A percentile compares a stretch with the other conserved stretches of the same genome.
Conservation (phyloP, 2,329 filamentous ascomycete genomes). For the Trichoderma semiorbis region DNA sequence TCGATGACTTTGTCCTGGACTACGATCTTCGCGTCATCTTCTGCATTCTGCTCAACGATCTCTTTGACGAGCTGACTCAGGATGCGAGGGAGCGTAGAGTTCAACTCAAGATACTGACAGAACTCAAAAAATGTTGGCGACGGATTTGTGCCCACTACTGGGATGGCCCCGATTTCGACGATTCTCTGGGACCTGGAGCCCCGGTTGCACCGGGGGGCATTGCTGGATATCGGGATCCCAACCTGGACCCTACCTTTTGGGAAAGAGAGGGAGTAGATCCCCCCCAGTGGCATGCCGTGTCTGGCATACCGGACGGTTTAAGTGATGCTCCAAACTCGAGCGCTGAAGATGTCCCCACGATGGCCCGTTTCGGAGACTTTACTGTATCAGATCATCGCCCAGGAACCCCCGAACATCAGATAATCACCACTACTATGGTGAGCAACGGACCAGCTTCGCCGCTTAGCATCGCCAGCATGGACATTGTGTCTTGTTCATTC, state of each 20-base stretch:
- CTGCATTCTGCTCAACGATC: constrained; percentile 73
- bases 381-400: constrained; percentile 44
- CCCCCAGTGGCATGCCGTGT: constrained; percentile 39
- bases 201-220: constrained; percentile 75
- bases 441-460: constrained; percentile 42
- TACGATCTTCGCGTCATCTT: constrained; percentile 72
- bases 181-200: constrained; percentile 58
- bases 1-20: constrained; percentile 85
- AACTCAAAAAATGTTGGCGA: constrained; percentile 97
- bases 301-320: constrained; percentile 25
- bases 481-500: constrained; percentile 62
- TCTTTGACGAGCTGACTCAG: constrained; percentile 53
- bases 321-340: constrained; percentile 38
- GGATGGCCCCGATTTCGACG: constrained; percentile 68
- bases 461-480: constrained; percentile 56
- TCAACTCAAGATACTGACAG: constrained; percentile 79
- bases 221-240: constrained; percentile 56
- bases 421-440: constrained; percentile 22
- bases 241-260: constrained; percentile 54
- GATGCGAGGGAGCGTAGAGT: constrained; percentile 46
- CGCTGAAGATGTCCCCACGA: constrained; percentile 44
- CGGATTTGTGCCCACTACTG: constrained; percentile 86
- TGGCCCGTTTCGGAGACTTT: constrained; percentile 46
- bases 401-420: constrained; percentile 43
- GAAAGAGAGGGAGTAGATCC: constrained; percentile 42